These are phyloP conservation scores for Calonectria pseudoturangicola DNA, from an alignment of 2,329 filamentous ascomycete species.

Conservation along the genomic window DNA sequence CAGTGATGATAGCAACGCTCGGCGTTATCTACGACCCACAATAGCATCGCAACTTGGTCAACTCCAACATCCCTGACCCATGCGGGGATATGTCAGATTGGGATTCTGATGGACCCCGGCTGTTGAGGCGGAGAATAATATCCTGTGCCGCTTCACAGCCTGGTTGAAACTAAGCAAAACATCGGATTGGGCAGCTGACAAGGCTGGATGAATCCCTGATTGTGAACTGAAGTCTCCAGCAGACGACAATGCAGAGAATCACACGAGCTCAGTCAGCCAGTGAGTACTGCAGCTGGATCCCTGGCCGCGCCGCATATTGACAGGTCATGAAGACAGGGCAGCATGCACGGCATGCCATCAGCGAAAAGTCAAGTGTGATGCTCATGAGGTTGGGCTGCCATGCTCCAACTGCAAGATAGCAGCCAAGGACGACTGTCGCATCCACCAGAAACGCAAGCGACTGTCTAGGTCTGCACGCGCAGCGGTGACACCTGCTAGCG, in stretches of 20 bases:
- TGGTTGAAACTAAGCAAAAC: background rate
- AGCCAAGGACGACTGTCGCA: conserved; percentile 11
- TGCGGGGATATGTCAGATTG: background rate
- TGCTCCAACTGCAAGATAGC: conserved; percentile 13
- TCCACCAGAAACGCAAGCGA: conserved; percentile 20
- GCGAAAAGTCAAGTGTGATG: conserved; percentile 16
- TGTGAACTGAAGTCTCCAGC: too few species aligned
- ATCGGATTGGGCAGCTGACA: background rate
- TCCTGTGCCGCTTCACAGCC: too few species aligned
- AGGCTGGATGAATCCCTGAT: background rate
- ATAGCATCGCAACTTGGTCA: background rate
- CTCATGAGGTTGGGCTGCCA: conserved; percentile 3
- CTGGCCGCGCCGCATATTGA: background rate
- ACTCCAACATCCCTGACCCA: background rate
- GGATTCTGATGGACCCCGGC: background rate
- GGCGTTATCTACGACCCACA: background rate
- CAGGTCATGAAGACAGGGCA: conserved; percentile 3
- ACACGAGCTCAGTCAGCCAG: conserved; percentile 13
- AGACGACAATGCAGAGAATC: background rate
- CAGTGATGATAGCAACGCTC: background rate
- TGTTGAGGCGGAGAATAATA: background rate
- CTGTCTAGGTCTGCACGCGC: conserved; percentile 3
- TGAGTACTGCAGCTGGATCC: background rate
- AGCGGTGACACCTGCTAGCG: background rate
- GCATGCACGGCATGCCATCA: conserved; percentile 2